phyloP scores from a whole-genome alignment of 2,329 filamentous ascomycete species.

The Pseudopithomyces chartarum region DNA sequence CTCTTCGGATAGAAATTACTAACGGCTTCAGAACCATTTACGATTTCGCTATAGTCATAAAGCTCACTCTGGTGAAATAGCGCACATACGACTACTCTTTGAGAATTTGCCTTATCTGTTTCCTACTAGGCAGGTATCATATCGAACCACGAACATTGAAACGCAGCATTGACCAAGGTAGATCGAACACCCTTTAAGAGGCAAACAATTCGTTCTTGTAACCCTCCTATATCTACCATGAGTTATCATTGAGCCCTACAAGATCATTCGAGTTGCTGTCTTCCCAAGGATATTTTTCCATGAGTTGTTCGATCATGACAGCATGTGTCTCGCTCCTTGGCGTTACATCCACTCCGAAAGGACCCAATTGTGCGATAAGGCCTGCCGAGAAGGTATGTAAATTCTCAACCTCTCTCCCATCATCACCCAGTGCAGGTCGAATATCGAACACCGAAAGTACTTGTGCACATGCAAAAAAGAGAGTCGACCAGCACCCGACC shows the following conservation, averaged over 20 bases:
- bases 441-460: conserved; percentile 55
- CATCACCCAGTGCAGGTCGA: conserved; percentile 28
- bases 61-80: too few species aligned
- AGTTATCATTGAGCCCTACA: neutral
- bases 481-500: conserved; percentile 46
- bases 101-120: neutral
- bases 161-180: too few species aligned
- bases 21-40: too few species aligned
- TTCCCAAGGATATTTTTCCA: conserved; percentile 46
- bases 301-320: conserved; percentile 39
- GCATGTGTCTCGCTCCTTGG: conserved; percentile 42
- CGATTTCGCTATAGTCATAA: too few species aligned
- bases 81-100: neutral
- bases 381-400: conserved; percentile 44
- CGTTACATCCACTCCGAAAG: conserved; percentile 41
- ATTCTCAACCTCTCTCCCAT: conserved; percentile 44
- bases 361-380: conserved; percentile 46
- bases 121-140: neutral
- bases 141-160: too few species aligned
- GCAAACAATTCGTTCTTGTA: too few species aligned
- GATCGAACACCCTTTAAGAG: too few species aligned
- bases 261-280: conserved; percentile 42
- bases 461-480: conserved; percentile 51
- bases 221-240: neutral
- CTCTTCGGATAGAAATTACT: too few species aligned